Percentiles rank a stretch among this genome's conserved stretches.
Evolutionary conservation across 441 rosid genomes (phyloP).

Genomic region (Gossypium trilobum): DNA sequence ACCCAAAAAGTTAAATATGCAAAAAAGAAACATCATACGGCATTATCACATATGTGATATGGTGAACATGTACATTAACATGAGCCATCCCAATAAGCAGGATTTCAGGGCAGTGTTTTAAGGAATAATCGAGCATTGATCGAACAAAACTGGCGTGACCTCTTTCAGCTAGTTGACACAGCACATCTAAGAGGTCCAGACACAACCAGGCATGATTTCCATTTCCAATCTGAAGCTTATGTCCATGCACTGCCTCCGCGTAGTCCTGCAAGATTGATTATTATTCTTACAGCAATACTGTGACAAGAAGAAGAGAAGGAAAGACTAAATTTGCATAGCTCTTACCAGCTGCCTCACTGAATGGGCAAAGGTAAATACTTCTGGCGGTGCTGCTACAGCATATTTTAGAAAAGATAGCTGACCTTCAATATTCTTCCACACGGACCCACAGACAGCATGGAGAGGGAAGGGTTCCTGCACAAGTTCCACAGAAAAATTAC

Average conservation of each 20-base stretch:
- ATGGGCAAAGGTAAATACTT: slow-evolving; percentile 81
- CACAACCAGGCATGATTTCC: slow-evolving; percentile 85
- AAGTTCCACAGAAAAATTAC: slow-evolving; percentile 10
- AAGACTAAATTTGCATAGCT: slow-evolving; percentile 12
- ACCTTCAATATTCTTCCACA: slow-evolving; percentile 83
- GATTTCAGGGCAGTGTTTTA: slow-evolving; percentile 74
- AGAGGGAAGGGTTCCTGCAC: slow-evolving; percentile 90
- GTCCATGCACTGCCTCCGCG: slow-evolving; percentile 58
- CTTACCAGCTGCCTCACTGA: slow-evolving; percentile 80
- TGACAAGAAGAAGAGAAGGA: slow-evolving; percentile 9
- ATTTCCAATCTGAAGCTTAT: slow-evolving; percentile 61
- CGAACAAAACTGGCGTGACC: slow-evolving; percentile 63
- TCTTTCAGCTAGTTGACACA: slow-evolving; percentile 85
- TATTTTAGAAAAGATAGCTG: slow-evolving; percentile 79
- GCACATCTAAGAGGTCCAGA: slow-evolving; percentile 77
- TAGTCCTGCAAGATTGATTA: slow-evolving; percentile 40
- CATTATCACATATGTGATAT: background rate
- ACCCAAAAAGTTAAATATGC: background rate
- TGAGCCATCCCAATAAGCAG: slow-evolving; percentile 85
- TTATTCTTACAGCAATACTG: slow-evolving; percentile 15
- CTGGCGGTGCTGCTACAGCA: slow-evolving; percentile 74
- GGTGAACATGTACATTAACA: slow-evolving; percentile 46
- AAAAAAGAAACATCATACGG: background rate
- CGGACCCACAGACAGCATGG: slow-evolving; percentile 60
- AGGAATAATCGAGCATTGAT: slow-evolving; percentile 71